These are phyloP conservation scores for Clarireedia sp. DNA, from an alignment of 2,329 filamentous ascomycete genomes.

Conservation along the genomic window DNA sequence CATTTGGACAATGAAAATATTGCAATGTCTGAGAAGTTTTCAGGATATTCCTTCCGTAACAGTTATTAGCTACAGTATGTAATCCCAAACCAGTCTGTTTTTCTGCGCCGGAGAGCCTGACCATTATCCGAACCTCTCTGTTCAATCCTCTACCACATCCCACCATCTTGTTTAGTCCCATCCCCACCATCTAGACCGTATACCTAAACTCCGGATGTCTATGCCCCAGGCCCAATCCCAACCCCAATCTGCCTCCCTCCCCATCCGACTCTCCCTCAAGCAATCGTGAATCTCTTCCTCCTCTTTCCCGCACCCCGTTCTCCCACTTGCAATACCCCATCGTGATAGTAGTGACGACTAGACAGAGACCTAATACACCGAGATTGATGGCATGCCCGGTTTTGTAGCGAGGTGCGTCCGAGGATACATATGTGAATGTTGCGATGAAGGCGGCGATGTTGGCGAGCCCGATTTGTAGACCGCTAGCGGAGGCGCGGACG, in stretches of 20 bases:
- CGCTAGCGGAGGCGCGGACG: constrained; percentile 3
- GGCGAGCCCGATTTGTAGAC: constrained; percentile 43
- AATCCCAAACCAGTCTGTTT: background rate
- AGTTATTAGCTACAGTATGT: too few relatives aligned
- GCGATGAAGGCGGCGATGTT: constrained; percentile 68
- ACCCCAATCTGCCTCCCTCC: constrained; percentile 26
- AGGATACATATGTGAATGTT: constrained; percentile 58
- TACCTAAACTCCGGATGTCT: constrained; percentile 63
- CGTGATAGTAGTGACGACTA: constrained; percentile 59
- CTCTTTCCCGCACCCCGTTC: constrained; percentile 57
- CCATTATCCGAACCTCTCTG: background rate
- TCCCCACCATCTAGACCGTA: constrained; percentile 39
- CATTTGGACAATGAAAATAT: too few relatives aligned
- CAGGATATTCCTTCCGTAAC: too few relatives aligned
- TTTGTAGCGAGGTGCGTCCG: constrained; percentile 45
- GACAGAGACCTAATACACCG: constrained; percentile 60
- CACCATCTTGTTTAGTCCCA: too few relatives aligned
- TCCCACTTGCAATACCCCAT: constrained; percentile 58
- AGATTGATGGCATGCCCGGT: constrained; percentile 69
- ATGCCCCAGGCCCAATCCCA: constrained; percentile 50
- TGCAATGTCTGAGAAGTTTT: too few relatives aligned
- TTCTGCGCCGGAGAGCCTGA: background rate
- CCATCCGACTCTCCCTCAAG: constrained; percentile 56
- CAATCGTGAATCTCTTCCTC: constrained; percentile 53
- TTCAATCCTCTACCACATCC: background rate